Base-by-base conservation (phyloP, 2,329 filamentous ascomycete genomes). In the Diplodia sapinea region DNA sequence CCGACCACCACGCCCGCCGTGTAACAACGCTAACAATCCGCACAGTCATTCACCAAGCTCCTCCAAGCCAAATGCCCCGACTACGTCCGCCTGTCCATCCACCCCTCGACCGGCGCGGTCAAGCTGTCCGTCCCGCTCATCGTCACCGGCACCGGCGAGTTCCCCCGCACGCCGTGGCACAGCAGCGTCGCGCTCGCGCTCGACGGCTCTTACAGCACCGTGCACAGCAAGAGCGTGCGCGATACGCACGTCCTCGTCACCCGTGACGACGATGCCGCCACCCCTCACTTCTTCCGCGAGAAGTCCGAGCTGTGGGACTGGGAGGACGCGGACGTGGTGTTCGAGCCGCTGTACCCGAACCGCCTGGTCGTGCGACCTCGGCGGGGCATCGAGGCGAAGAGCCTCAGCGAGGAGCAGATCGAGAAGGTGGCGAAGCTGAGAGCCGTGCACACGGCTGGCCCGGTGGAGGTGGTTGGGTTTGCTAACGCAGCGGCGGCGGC, bases 191-290 rank as follows among this genome's bases (percentile, higher is more conserved):
- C 56, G 8, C 5, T 59, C 1, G 33, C 33, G 1, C n/a, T 11
- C 3, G 33, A 59, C n/a, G 56, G 56, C n/a, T 43, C 33, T 3
- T 59, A 43, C 56, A 59, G 33, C 17, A 59, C 56, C 7, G 33
- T 59, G 17, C 73, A 73, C 31, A 70, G 69, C 23, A 66, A 70
- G 29, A 70, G 72, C 4, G 62, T 71, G 1, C 68, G 69, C 31
- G 68, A 72, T 73, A 81, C 4, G 0, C 79, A 84, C 38, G 84
- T 85, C 52, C 74, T 87, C n/a, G 36, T 59, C 23, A 1, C 9
- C 15, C 59, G 43, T 23, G 40, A 64, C n/a, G 59, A 63, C 59
- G 59, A n/a, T 2, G 17, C 26, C 26, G 3, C 26, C 26, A 26
- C 26, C 26, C 26, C 49, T 4, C 29, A 51, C 49, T 51, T 12